phyloP scores from a whole-genome alignment of 2,329 filamentous ascomycete genomes.

The Dothideomycetidae sp. region DNA sequence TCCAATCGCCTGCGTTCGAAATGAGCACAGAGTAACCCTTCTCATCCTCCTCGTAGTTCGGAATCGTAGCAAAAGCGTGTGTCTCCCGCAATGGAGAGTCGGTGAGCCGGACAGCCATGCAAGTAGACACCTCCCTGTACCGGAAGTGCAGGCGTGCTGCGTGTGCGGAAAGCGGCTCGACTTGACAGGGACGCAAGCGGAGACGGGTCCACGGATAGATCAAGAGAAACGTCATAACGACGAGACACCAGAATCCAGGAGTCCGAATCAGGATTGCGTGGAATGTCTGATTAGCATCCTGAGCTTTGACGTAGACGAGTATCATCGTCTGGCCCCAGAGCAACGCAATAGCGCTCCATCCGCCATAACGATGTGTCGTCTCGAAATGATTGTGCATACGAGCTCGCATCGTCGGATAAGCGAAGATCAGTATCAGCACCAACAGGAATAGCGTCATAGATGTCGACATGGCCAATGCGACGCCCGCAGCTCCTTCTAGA shows the following conservation, averaged over 20 bases:
- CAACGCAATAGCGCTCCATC: slow-evolving; percentile 52
- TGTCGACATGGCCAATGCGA: slow-evolving; percentile 37
- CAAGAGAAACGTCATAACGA: slow-evolving; percentile 49
- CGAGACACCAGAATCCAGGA: slow-evolving; percentile 53
- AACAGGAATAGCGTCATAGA: slow-evolving; percentile 46
- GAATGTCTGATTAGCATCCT: slow-evolving; percentile 19
- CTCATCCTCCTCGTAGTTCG: slow-evolving; percentile 35
- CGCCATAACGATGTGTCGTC: slow-evolving; percentile 54
- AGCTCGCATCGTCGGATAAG: slow-evolving; percentile 49
- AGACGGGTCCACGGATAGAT: slow-evolving; percentile 61
- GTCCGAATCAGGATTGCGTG: slow-evolving; percentile 30
- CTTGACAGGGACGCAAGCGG: slow-evolving; percentile 49
- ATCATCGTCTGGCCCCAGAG: slow-evolving; percentile 52
- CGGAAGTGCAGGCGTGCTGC: slow-evolving; percentile 57
- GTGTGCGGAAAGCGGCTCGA: slow-evolving; percentile 56
- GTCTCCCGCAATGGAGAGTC: slow-evolving; percentile 53
- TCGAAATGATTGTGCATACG: slow-evolving; percentile 57
- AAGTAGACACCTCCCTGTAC: slow-evolving; percentile 35
- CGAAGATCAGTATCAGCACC: slow-evolving; percentile 44
- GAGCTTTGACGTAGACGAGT: slow-evolving; percentile 27
- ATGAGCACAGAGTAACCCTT: slow-evolving; percentile 52
- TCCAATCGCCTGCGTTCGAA: slow-evolving; percentile 66
- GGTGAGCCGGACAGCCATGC: slow-evolving; percentile 40
- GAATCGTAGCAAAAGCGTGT: slow-evolving; percentile 64
- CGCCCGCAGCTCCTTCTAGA: slow-evolving; percentile 8